Conservation (phyloP, 441 rosid genomes). For the Iberis amara region DNA sequence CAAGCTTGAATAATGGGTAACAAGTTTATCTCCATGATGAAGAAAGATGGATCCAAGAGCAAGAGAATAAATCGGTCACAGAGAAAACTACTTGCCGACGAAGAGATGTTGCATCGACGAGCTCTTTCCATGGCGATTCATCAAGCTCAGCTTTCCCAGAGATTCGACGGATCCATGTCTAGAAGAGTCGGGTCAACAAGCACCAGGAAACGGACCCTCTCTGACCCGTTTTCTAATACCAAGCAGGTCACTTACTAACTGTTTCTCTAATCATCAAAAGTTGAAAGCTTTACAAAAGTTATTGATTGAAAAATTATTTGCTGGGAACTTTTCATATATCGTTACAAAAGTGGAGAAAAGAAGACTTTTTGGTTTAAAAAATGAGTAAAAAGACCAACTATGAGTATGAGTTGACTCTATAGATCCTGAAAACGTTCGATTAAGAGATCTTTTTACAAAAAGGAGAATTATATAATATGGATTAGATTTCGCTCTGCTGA, state of each 20-base stretch:
- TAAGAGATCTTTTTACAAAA: no score
- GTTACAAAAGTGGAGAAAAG: no score
- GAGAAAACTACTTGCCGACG: constrained; percentile 33
- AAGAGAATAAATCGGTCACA: constrained; percentile 49
- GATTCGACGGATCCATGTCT: constrained; percentile 99
- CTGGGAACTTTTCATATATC: no score
- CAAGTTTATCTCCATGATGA: constrained; percentile 32
- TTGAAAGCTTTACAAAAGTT: constrained; percentile 17
- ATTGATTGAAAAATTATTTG: no score
- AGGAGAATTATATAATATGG: no score
- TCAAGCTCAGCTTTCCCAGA: constrained; percentile 81
- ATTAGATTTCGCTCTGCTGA: no score
- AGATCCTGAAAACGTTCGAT: no score
- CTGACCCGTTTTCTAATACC: constrained; percentile 64
- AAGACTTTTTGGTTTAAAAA: no score
- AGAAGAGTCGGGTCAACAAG: constrained; percentile 81
- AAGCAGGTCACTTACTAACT: constrained; percentile 49
- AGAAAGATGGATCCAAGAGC: constrained; percentile 35
- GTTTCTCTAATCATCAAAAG: not conserved
- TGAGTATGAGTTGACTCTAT: no score
- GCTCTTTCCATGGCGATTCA: constrained; percentile 43
- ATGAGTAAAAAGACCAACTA: no score
- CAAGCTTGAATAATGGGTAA: constrained; percentile 24
- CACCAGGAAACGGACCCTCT: constrained; percentile 47
- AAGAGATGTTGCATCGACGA: constrained; percentile 35